A percentile compares a stretch with the other conserved stretches of the same genome.
phyloP scores from a whole-genome alignment of 495 filamentous ascomycete genomes.

The Penicillium daleae region DNA sequence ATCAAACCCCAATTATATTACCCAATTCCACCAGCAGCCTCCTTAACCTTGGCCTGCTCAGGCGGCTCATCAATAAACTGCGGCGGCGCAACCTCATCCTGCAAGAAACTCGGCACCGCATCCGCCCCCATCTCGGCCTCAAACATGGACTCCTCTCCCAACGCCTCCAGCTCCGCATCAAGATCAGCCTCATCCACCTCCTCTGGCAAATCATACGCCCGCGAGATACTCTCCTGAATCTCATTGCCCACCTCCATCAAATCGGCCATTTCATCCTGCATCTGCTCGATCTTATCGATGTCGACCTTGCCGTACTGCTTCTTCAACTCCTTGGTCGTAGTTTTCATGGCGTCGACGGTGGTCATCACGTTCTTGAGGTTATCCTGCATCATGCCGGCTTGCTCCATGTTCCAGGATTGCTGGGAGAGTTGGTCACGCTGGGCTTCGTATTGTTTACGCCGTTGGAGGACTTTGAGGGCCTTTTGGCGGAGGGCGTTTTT shows the following conservation, averaged over 20 bases:
- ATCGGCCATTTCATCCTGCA: slow-evolving; percentile 99
- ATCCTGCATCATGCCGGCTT: slow-evolving; percentile 98
- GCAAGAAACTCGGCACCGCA: slow-evolving; percentile 82
- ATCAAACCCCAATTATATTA: slow-evolving; percentile 16
- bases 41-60: slow-evolving; percentile 74
- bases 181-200: slow-evolving; percentile 98
- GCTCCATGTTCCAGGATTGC: slow-evolving; percentile 99
- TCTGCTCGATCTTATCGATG: slow-evolving; percentile 93
- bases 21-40: slow-evolving; percentile 53
- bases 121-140: slow-evolving; percentile 60
- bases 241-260: slow-evolving; percentile 97
- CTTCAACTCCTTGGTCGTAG: slow-evolving; percentile 87
- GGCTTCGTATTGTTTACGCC: slow-evolving; percentile 92
- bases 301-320: slow-evolving; percentile 98
- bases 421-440: slow-evolving; percentile 94
- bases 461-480: slow-evolving; percentile 91
- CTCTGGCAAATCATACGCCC: slow-evolving; percentile 94
- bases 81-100: slow-evolving; percentile 77
- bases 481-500: slow-evolving; percentile 93
- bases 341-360: slow-evolving; percentile 96
- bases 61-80: slow-evolving; percentile 88
- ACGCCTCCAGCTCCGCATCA: slow-evolving; percentile 93
- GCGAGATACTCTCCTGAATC: slow-evolving; percentile 92
- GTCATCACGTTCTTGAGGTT: slow-evolving; percentile 99
- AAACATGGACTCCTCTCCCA: slow-evolving; percentile 88